phyloP scores from a whole-genome alignment of 2,329 filamentous ascomycete species.

The Juglanconis oblonga region DNA sequence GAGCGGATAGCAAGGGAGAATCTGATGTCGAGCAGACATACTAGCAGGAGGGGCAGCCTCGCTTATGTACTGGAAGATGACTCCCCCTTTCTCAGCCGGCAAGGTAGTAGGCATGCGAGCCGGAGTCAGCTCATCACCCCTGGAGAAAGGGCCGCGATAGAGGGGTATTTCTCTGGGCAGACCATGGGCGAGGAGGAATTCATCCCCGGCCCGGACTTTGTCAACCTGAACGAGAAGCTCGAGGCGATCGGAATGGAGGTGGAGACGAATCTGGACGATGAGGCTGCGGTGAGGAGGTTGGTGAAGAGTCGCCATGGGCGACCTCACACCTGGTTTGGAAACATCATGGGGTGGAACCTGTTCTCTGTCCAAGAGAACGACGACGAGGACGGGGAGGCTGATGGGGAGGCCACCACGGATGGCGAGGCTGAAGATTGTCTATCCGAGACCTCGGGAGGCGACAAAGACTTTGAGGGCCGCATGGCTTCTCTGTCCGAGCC shows the following conservation, averaged over 20 bases:
- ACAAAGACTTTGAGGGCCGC: constrained; percentile 36
- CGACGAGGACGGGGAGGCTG: constrained; percentile 36
- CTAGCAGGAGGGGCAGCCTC: constrained; percentile 46
- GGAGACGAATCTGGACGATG: constrained; percentile 52
- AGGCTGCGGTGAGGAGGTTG: constrained; percentile 55
- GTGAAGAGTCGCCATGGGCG: constrained; percentile 49
- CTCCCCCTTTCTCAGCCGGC: constrained; percentile 41
- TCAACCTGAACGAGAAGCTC: constrained; percentile 58
- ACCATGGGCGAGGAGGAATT: constrained; percentile 32
- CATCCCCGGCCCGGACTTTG: constrained; percentile 56
- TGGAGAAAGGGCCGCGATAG: constrained; percentile 34
- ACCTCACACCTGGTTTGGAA: constrained; percentile 57
- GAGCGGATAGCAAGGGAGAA: constrained; percentile 35
- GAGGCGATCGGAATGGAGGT: constrained; percentile 48
- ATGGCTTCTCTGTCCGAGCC: constrained; percentile 38
- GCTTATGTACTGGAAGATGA: constrained; percentile 35
- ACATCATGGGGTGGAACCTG: constrained; percentile 56
- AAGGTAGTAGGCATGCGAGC: constrained; percentile 42
- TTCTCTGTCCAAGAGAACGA: constrained; percentile 62
- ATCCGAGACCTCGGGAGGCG: constrained; percentile 3
- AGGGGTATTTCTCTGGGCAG: constrained; percentile 34
- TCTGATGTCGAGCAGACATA: constrained; percentile 37
- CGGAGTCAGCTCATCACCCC: constrained; percentile 44
- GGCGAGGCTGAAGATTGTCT: constrained; percentile 15
- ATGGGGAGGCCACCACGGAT: constrained; percentile 23